phyloP scores from a whole-genome alignment of 2,329 filamentous ascomycete genomes.

The Monilinia fructicola region DNA sequence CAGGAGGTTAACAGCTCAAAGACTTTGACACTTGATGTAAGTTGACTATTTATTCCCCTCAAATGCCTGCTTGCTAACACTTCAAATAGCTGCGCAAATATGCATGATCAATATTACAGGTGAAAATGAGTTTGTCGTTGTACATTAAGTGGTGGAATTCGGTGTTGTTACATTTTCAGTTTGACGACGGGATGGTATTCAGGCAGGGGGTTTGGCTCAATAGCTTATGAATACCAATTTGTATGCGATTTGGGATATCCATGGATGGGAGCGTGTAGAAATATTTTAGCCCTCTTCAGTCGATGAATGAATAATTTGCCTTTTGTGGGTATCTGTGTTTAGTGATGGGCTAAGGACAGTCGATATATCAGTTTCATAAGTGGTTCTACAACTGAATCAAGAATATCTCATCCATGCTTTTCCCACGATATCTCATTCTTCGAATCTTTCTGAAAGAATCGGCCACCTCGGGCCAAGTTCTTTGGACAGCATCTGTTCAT shows the following conservation, averaged over 20 bases:
- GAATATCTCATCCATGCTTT: background rate
- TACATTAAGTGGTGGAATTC: constrained; percentile 14
- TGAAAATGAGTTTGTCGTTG: constrained; percentile 1
- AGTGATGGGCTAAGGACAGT: background rate
- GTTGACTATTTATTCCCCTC: constrained; percentile 43
- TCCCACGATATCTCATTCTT: background rate
- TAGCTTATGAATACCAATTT: constrained; percentile 18
- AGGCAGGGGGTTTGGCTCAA: background rate
- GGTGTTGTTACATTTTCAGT: constrained; percentile 8
- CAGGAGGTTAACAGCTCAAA: constrained; percentile 91
- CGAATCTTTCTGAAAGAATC: background rate
- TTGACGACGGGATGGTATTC: background rate
- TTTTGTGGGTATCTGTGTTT: constrained; percentile 8
- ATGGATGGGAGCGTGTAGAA: constrained; percentile 14
- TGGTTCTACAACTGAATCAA: background rate
- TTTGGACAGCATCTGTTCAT: background rate
- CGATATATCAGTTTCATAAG: background rate
- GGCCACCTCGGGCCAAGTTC: too few relatives aligned
- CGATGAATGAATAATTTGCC: constrained; percentile 6
- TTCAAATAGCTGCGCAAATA: constrained; percentile 35
- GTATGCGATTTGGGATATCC: constrained; percentile 7
- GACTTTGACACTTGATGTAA: constrained; percentile 92
- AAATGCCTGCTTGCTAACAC: constrained; percentile 24
- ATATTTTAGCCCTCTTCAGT: constrained; percentile 2
- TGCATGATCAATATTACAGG: constrained; percentile 26